Conservation (phyloP, 2,329 filamentous ascomycete genomes). For the Trichoderma simmonsii region DNA sequence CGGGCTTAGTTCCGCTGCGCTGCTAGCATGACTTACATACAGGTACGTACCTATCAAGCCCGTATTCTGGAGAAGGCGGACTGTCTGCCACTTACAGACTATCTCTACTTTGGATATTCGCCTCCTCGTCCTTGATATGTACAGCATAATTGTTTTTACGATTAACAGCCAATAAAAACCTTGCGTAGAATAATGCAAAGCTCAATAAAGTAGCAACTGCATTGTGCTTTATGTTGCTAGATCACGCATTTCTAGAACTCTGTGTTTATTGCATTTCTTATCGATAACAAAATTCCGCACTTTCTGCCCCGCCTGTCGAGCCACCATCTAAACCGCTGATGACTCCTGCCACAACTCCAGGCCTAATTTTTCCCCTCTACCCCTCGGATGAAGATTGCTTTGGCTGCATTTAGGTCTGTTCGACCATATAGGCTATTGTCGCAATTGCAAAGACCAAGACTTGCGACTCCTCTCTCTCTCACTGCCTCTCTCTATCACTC, state of each 20-base stretch:
- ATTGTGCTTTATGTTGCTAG: background rate
- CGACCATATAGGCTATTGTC: constrained; percentile 19
- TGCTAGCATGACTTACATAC: background rate
- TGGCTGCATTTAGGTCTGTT: constrained; percentile 21
- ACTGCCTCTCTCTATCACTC: constrained; percentile 24
- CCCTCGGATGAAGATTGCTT: constrained; percentile 24
- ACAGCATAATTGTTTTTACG: too few species aligned
- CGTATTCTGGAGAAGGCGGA: background rate
- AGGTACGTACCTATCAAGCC: background rate
- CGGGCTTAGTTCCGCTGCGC: background rate
- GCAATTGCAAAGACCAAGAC: constrained; percentile 8
- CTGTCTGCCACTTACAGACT: background rate
- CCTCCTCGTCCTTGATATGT: background rate
- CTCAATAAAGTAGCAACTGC: background rate
- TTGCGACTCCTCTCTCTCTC: constrained; percentile 21
- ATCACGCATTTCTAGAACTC: background rate
- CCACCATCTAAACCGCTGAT: constrained; percentile 15
- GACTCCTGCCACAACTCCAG: constrained; percentile 20
- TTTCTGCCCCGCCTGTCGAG: constrained; percentile 7
- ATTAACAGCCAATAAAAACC: background rate
- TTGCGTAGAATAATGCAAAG: background rate
- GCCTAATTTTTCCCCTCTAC: constrained; percentile 21
- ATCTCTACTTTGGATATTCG: background rate
- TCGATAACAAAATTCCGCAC: constrained; percentile 16
- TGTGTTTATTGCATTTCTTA: background rate